Evolutionary conservation across 768 basidiomycete genomes (phyloP).

Genomic region (Lactifluus rugatus): DNA sequence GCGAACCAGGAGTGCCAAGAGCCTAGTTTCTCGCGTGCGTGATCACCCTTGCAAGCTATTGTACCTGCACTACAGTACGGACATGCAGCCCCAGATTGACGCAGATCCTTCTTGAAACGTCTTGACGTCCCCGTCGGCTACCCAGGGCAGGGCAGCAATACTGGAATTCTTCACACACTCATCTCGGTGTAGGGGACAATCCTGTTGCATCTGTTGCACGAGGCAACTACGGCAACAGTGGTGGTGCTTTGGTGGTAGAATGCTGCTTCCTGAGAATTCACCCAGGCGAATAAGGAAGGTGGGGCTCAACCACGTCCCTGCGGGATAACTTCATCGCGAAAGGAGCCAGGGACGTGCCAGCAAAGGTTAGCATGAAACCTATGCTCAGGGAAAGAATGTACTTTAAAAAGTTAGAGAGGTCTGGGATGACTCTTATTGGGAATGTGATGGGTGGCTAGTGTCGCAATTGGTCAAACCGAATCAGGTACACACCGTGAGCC

Average conservation of each 20-base stretch:
- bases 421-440: background rate
- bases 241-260: background rate
- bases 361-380: background rate
- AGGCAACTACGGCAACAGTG: background rate
- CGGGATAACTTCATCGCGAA: background rate
- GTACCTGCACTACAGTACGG: background rate
- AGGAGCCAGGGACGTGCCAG: background rate
- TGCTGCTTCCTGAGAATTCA: background rate
- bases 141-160: background rate
- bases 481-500: background rate
- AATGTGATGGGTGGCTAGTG: background rate
- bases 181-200: background rate
- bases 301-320: no score
- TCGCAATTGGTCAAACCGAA: background rate
- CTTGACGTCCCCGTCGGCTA: background rate
- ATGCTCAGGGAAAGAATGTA: background rate
- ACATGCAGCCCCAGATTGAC: background rate
- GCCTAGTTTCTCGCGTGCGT: background rate
- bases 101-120: background rate
- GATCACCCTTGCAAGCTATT: background rate
- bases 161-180: background rate
- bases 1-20: background rate
- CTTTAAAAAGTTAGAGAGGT: background rate
- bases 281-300: background rate
- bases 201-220: background rate